Evolutionary conservation across 805 yeast species (phyloP), one percentile per base, ranked within the genome.

Genomic region (Barnettozyma wickerhamii): DNA sequence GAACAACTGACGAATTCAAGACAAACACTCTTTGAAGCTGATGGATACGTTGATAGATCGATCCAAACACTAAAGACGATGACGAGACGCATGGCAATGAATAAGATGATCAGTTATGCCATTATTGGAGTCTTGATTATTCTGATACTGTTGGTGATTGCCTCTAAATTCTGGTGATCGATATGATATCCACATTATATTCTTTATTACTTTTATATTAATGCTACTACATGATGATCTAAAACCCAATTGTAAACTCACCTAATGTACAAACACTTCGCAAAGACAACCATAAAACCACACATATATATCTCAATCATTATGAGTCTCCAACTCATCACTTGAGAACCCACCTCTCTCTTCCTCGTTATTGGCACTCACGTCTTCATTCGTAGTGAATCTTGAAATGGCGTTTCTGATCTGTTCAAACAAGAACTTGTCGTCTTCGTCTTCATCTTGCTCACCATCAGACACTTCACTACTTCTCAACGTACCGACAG

Each of bases 81-180:
- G 99, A 84, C 95, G 19, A 75, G 98, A 63, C 70, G 98, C 54
- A 72, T 90, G 71, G 88, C 95, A 10, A 91, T 96, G 6, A 91
- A 91, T 63, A 84, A 88, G 62, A 72, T 90, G 51, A 84, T 91
- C 48, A 86, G 95, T 42, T 86, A 88, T 55, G 95, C 95, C 10
- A 91, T 91, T 42, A 91, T 91, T 41, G 95, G 85, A 6, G 90
- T 91, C 15, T 72, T 91, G 55, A 79, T 91, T 6, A 55, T 91
- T 40, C 71, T 91, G 54, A 91, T 91, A 35, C 66, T 91, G 48
- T 69, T 91, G 48, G 96, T 89, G 6, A 67, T 91, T 41, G 85
- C 86, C 37, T 81, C 88, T 58, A 91, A 91, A 63, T 55, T 56
- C 35, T 56, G 58, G 59, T 55, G 40, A 51, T 30, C 12, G n/a